Base-by-base conservation (phyloP, 2,329 filamentous ascomycete species). In the Paecilomyces sp. region DNA sequence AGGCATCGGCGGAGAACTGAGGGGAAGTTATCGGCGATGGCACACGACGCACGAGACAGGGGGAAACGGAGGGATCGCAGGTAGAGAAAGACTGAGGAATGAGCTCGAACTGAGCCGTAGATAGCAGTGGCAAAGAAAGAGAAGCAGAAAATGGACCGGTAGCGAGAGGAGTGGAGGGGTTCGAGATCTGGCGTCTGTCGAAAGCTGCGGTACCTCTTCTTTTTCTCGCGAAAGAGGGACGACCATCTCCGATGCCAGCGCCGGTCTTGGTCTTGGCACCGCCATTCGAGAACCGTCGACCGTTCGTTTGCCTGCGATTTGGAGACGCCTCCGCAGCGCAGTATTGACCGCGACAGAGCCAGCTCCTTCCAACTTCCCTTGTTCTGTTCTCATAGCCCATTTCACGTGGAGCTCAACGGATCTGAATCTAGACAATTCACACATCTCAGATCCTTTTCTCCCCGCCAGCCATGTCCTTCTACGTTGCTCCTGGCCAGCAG, bases 401-500 rank as follows among this genome's bases (percentile, higher is more conserved):
- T n/a, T 15, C n/a, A 15, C 13, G 36, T n/a, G 13, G 36, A 28
- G 25, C 25, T 28, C 25, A 22, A 28, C 25, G 41, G n/a, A 3
- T 11, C 41, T 22, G n/a, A 9, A 7, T 18, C n/a, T 50, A 25
- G 31, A 58, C 12, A 33, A 33, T 31, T 33, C 53, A 18, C 58
- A 62, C 25, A 58, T 33, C 22, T 25, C 52, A 24, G 55, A n/a
- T 28, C 28, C 33, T 4, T 56, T 54, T 22, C 15, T 58, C 56
- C 34, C 57, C 30, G 22, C 55, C 51, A 53, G 56, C 56, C 61
- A 78, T 76, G 73, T 79, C 82, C 59, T 88, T 86, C 74, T 92
- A 86, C 74, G 88, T 92, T 63, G 79, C 89, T 15, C 83, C 89
- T 6, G 83, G 82, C 73, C 90, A 94, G 77, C 87, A 89, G 79